Evolutionary conservation across 805 yeast genomes (phyloP).

Genomic region (Candida koratica): DNA sequence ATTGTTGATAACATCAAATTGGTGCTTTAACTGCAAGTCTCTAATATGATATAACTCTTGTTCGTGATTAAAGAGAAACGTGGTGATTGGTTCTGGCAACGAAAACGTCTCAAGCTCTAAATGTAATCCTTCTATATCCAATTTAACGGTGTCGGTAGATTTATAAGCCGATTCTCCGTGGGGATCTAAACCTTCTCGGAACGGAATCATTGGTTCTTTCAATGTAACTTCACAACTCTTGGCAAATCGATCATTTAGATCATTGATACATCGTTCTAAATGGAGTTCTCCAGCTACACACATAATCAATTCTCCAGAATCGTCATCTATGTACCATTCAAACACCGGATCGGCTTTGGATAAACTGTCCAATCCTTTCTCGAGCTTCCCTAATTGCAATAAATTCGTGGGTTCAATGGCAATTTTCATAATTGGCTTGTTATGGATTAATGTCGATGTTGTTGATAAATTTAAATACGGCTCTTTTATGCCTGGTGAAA

Average conservation of each 20-base stretch:
- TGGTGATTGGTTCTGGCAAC: conserved; percentile 47
- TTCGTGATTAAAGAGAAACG: conserved; percentile 48
- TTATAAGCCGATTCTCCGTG: conserved; percentile 38
- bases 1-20: conserved; percentile 3
- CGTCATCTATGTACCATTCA: conserved; percentile 72
- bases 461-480: conserved; percentile 66
- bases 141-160: conserved; percentile 13
- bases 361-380: conserved; percentile 70
- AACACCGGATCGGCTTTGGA: conserved; percentile 94
- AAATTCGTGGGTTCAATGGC: conserved; percentile 96
- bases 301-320: conserved; percentile 87
- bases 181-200: conserved; percentile 74
- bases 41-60: conserved; percentile 36
- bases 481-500: conserved; percentile 46
- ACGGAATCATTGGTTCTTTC: conserved; percentile 93
- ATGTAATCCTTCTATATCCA: conserved; percentile 21
- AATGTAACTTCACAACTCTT: conserved; percentile 74
- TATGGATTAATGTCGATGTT: conserved; percentile 45
- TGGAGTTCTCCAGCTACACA: conserved; percentile 97
- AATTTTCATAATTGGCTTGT: conserved; percentile 91
- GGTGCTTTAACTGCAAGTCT: conserved; percentile 19
- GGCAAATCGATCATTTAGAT: conserved; percentile 86
- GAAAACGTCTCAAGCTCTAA: conserved; percentile 52
- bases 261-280: conserved; percentile 90
- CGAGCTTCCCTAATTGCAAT: conserved; percentile 68